phyloP scores from a whole-genome alignment of 2,329 filamentous ascomycete species.

The Ophiostoma piceae region DNA sequence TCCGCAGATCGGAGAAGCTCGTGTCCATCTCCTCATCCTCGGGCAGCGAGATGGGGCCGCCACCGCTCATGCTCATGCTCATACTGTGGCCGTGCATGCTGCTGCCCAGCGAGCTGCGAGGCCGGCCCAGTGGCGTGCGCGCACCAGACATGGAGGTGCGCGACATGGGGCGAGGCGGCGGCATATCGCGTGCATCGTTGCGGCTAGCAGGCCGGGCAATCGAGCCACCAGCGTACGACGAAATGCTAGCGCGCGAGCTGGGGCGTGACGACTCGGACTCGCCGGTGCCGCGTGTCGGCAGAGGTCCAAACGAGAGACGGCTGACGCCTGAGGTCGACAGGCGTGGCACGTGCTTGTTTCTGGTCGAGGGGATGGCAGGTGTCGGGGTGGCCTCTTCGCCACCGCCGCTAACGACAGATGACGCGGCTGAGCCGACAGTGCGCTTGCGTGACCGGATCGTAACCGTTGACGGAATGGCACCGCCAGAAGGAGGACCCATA shows the following conservation, averaged over 20 bases:
- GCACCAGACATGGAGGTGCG: slow-evolving; percentile 56
- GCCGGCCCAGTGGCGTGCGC: slow-evolving; percentile 63
- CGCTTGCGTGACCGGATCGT: slow-evolving; percentile 67
- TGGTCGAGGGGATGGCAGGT: slow-evolving; percentile 37
- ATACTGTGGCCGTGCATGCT: slow-evolving; percentile 49
- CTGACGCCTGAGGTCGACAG: slow-evolving; percentile 59
- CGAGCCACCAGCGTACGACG: slow-evolving; percentile 45
- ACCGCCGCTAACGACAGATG: slow-evolving; percentile 34
- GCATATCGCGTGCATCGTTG: slow-evolving; percentile 40
- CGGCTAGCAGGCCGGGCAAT: slow-evolving; percentile 47
- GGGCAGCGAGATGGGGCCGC: slow-evolving; percentile 35
- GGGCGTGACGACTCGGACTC: slow-evolving; percentile 55
- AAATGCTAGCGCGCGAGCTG: slow-evolving; percentile 64
- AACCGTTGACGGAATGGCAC: slow-evolving; percentile 50
- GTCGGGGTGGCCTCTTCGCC: slow-evolving; percentile 50
- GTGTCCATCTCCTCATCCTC: slow-evolving; percentile 45
- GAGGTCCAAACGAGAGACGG: slow-evolving; percentile 58
- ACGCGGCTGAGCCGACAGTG: slow-evolving; percentile 52
- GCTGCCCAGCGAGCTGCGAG: slow-evolving; percentile 65
- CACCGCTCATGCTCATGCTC: slow-evolving; percentile 47
- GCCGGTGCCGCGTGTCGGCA: slow-evolving; percentile 46
- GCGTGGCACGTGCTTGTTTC: slow-evolving; percentile 47
- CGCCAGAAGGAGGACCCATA: slow-evolving; percentile 35
- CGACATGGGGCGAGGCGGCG: slow-evolving; percentile 57
- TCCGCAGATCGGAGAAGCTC: slow-evolving; percentile 40